Conservation (phyloP, 768 basidiomycete species). For the Russula emetica region DNA sequence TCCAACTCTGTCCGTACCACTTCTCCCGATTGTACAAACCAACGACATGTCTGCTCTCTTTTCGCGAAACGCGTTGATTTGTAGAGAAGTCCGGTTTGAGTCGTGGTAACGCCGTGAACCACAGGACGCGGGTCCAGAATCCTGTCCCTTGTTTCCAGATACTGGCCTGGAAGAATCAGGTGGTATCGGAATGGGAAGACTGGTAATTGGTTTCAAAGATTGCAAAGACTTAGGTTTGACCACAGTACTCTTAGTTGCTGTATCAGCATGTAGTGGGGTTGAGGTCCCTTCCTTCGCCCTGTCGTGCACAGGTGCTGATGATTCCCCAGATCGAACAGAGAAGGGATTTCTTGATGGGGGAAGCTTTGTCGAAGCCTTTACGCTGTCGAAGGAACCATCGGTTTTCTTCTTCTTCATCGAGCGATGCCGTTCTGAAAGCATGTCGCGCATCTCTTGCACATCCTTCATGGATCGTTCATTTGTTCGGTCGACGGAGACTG, state of each 20-base stretch:
- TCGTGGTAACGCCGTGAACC: slow-evolving; percentile 1
- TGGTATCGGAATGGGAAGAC: slow-evolving; percentile 15
- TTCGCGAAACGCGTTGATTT: neutral
- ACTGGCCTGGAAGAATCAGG: neutral
- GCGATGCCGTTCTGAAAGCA: slow-evolving; percentile 14
- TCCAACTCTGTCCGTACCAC: neutral
- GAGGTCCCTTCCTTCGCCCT: neutral
- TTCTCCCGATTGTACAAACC: neutral
- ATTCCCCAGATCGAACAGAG: neutral
- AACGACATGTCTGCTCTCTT: slow-evolving; percentile 4
- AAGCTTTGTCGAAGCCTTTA: neutral
- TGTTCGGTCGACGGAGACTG: neutral
- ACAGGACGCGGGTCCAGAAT: neutral
- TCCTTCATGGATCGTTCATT: neutral
- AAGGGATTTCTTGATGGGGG: slow-evolving; percentile 14
- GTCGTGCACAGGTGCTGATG: neutral
- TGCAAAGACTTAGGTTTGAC: neutral
- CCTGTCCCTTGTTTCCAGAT: neutral
- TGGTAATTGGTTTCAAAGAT: slow-evolving; percentile 19
- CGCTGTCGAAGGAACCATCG: neutral
- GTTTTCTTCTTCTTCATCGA: neutral
- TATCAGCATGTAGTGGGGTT: neutral
- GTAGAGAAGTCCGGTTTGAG: neutral
- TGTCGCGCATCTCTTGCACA: slow-evolving; percentile 7
- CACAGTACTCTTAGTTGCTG: slow-evolving; percentile 10